Base-by-base conservation (phyloP, 192 early-diverging fungal genomes). In the Spizellomyces punctatus region DNA sequence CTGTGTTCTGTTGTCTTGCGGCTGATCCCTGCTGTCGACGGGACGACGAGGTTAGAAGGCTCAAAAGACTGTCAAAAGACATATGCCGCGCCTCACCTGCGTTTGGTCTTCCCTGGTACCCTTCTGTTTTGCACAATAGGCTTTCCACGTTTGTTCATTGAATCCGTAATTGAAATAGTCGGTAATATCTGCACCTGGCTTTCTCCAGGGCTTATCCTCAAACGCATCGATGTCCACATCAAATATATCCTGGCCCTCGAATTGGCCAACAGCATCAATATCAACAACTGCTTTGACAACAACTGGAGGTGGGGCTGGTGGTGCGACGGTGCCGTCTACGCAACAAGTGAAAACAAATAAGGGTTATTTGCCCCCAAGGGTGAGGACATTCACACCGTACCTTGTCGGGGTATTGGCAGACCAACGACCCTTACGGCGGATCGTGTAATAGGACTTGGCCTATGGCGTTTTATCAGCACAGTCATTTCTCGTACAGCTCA, bases 161-260 rank as follows among this genome's bases (percentile, higher is more conserved):
- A 99, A 98, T 2, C 98, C 98, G 84, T 94, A 99, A 84, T 99
- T 99, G 82, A 99, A 99, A 81, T 97, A 99, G 76, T 99, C 98
- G 3, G 96, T 97, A 46, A 98, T 87, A 72, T 99, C 98, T 5
- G 96, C 94, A 57, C 91, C 92, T 58, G 79, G 81, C 46, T 77
- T 92, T 63, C 94, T 80, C 96, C 98, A 99, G 56, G 95, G 94
- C 73, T 99, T 99, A 64, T 99, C 98, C 47, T 98, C 95, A 8
- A 93, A 84, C 42, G 88, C 76, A 68, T 98, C 98, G 69, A 98
- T 72, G 79, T 98, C 96, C 10, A 95, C 89, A 60, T 95, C 94
- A 75, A 84, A 93, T 58, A 98, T 85, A 58, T 90, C 90, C 61
- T 91, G 85, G 5, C 91, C 92, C 54, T 99, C 91, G 49, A 87